A percentile compares a stretch with the other conserved stretches of the same genome.
phyloP scores from a whole-genome alignment of 2,329 filamentous ascomycete genomes.

The Pestalotiopsis sp. region DNA sequence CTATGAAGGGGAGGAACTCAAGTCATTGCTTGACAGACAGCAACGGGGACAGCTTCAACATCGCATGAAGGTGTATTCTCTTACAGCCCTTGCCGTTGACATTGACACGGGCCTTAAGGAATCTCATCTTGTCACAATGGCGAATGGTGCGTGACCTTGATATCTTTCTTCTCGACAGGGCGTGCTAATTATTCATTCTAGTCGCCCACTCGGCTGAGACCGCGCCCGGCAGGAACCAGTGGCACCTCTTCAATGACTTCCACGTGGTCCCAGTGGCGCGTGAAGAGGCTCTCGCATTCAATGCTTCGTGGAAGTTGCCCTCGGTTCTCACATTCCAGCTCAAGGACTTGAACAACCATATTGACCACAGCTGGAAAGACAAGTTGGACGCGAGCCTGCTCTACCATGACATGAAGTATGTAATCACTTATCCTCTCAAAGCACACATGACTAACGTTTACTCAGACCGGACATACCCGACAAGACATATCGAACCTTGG shows the following conservation, averaged over 20 bases:
- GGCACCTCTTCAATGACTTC: conserved; percentile 98
- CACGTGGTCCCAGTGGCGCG: conserved; percentile 77
- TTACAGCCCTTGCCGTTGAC: conserved; percentile 86
- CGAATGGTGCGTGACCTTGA: conserved; percentile 65
- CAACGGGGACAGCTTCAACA: conserved; percentile 79
- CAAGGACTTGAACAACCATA: conserved; percentile 75
- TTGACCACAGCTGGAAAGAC: conserved; percentile 86
- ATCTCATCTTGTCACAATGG: conserved; percentile 85
- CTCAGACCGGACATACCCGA: conserved; percentile 41
- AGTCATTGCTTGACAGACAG: conserved; percentile 38
- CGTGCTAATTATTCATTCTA: conserved; percentile 33
- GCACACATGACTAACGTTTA: conserved; percentile 21
- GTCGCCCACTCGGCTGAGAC: conserved; percentile 66
- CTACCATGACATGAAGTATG: conserved; percentile 67
- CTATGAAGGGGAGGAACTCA: conserved; percentile 89
- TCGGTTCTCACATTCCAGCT: conserved; percentile 85
- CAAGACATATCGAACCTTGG: conserved; percentile 61
- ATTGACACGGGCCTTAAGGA: conserved; percentile 87
- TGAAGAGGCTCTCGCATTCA: conserved; percentile 87
- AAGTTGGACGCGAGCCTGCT: conserved; percentile 81
- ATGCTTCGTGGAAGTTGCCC: conserved; percentile 88
- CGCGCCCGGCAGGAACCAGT: conserved; percentile 64
- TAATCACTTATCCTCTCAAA: neutral
- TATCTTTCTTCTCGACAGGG: neutral
- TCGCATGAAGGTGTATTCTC: conserved; percentile 83